These are phyloP conservation scores for Torrubiella hemipterigena DNA, from an alignment of 2,329 filamentous ascomycete species.

Conservation along the genomic window DNA sequence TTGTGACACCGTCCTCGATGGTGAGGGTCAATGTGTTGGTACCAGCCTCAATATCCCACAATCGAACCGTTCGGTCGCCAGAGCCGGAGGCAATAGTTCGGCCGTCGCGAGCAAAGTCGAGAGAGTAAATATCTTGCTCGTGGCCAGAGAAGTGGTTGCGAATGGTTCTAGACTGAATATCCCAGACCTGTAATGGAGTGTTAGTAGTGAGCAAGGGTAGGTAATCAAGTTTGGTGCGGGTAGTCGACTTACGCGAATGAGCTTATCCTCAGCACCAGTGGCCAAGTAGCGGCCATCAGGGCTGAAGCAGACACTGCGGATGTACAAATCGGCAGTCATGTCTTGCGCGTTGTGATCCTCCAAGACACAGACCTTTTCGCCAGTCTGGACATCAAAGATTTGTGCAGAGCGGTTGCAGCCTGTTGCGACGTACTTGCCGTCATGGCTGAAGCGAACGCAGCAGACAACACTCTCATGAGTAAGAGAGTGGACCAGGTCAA, in stretches of 20 bases:
- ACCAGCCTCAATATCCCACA: constrained; percentile 89
- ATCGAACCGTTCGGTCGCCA: constrained; percentile 83
- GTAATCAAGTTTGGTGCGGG: too few species aligned
- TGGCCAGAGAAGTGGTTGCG: constrained; percentile 92
- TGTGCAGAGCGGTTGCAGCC: constrained; percentile 99
- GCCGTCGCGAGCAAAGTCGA: constrained; percentile 90
- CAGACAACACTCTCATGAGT: constrained; percentile 94
- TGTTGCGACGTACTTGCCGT: constrained; percentile 91
- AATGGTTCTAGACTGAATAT: constrained; percentile 73
- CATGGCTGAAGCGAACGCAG: constrained; percentile 92
- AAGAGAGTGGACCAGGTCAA: constrained; percentile 87
- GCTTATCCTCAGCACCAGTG: constrained; percentile 93
- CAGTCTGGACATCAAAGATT: constrained; percentile 86
- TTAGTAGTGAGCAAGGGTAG: too few species aligned
- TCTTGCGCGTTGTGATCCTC: constrained; percentile 75
- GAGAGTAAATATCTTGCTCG: constrained; percentile 95
- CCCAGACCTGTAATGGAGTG: constrained; percentile 80
- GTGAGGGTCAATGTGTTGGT: constrained; percentile 73
- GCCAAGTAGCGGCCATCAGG: constrained; percentile 89
- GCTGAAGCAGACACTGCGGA: constrained; percentile 96
- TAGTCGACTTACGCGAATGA: constrained; percentile 64
- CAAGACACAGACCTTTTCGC: constrained; percentile 77
- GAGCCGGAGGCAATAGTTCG: constrained; percentile 91
- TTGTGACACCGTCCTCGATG: constrained; percentile 95
- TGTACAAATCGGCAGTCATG: constrained; percentile 86